Evolutionary conservation across 495 filamentous ascomycete species (phyloP).

Genomic region (Penicillium manginii): DNA sequence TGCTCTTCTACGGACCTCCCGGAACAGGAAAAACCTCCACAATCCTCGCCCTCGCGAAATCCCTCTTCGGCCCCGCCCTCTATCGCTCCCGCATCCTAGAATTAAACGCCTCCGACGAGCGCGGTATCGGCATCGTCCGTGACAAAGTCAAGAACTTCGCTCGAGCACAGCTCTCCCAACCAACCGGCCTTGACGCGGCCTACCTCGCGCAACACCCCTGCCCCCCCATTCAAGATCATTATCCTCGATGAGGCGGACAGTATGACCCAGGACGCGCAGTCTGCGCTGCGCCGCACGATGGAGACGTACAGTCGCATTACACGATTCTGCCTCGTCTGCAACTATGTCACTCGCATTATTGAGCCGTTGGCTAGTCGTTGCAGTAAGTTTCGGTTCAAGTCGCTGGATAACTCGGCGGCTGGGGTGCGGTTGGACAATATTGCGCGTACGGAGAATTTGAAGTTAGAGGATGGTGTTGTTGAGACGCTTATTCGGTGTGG

Average conservation of each 20-base stretch:
- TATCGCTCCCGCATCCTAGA: conserved; percentile 94
- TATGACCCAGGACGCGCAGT: conserved; percentile 99
- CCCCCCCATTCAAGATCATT: conserved; percentile 98
- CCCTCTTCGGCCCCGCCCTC: conserved; percentile 94
- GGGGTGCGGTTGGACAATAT: conserved; percentile 77
- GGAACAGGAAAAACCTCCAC: conserved; percentile 99
- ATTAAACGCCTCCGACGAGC: conserved; percentile 98
- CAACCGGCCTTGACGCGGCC: conserved; percentile 61
- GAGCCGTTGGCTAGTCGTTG: conserved; percentile 90
- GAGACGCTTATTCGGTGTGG: conserved; percentile 83
- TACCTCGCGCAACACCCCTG: conserved; percentile 84
- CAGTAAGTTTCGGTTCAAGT: conserved; percentile 98
- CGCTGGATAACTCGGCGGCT: conserved; percentile 81
- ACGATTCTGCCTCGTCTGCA: conserved; percentile 95
- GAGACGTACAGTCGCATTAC: conserved; percentile 97
- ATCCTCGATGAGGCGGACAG: conserved; percentile 96
- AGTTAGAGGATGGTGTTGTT: conserved; percentile 73
- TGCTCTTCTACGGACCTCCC: conserved; percentile 98
- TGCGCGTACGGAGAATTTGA: conserved; percentile 73
- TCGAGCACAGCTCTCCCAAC: conserved; percentile 86
- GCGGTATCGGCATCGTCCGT: conserved; percentile 95
- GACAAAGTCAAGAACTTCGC: conserved; percentile 99
- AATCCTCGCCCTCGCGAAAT: conserved; percentile 93
- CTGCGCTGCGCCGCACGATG: conserved; percentile 91
- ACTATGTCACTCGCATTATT: conserved; percentile 98